These are phyloP conservation scores for Ailanthus altissimus DNA, from an alignment of 345 rosid genomes.

Conservation along the genomic window DNA sequence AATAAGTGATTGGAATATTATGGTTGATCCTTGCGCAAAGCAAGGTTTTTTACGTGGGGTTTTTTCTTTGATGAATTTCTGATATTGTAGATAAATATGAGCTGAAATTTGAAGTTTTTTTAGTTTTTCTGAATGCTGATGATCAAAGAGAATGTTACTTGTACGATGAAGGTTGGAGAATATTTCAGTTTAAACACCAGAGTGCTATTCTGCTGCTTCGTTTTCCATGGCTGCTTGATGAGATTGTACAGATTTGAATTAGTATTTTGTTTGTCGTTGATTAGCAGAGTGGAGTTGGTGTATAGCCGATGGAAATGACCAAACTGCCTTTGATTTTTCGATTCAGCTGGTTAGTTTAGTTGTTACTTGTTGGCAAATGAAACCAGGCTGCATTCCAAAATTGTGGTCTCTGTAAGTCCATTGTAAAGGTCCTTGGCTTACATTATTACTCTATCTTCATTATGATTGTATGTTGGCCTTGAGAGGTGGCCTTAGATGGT, in stretches of 20 bases:
- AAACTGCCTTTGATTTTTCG: neutral
- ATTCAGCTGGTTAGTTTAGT: constrained; percentile 6
- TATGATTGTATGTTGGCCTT: neutral
- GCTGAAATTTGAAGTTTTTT: neutral
- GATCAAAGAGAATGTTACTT: constrained; percentile 22
- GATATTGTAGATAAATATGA: neutral
- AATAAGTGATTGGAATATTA: constrained; percentile 6
- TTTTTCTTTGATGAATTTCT: neutral
- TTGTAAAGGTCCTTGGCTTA: neutral
- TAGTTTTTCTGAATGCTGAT: neutral
- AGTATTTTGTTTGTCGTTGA: neutral
- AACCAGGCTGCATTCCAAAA: neutral
- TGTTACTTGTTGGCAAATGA: neutral
- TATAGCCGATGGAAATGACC: neutral
- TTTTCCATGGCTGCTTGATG: neutral
- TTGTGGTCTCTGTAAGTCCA: neutral
- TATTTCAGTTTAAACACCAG: neutral
- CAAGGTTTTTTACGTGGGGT: neutral
- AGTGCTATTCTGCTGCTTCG: neutral
- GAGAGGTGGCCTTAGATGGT: neutral
- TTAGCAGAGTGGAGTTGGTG: constrained; percentile 13
- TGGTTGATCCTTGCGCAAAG: constrained; percentile 1
- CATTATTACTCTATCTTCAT: neutral
- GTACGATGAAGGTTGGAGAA: constrained; percentile 3
- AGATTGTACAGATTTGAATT: constrained; percentile 14